Evolutionary conservation across 805 yeast species (phyloP), one percentile per base, ranked within the genome.

Genomic region (Candida stauntonica): DNA sequence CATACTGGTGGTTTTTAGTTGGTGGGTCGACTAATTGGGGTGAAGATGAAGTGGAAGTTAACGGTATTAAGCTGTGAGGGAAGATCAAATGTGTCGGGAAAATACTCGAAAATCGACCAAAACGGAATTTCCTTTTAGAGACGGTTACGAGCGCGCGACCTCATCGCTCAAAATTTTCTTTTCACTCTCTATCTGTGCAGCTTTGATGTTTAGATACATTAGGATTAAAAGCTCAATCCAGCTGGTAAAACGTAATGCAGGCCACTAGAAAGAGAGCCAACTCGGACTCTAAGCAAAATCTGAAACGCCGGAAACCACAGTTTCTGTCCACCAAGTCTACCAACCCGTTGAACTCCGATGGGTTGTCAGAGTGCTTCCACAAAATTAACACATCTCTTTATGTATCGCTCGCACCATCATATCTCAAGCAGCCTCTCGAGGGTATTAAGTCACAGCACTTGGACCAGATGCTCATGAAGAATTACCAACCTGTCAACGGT

Each of bases 361-460:
- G 82, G 0, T 41, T 75, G 13, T 73, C 91, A 2, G 75, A 79
- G 54, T 83, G 95, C 56, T 86, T 86, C 66, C 79, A 76, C 49
- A 67, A 63, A 30, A 73, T 79, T 39, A 67, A 73, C 37, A 65
- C 83, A 2, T 65, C 77, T 13, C 58, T 93, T 59, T 87, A 89
- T 57, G 79, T 88, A 5, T 87, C 96, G 7, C 60, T 93, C 37
- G 96, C 99, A 5, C 99, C 99, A 37, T 68, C 77, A 38, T 85
- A 81, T 62, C 56, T 79, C 27, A 66, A 70, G 29, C 67, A 72
- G 35, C 95, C 96, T 6, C 57, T 81, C 13, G 77, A 76, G 43
- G 99, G 98, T 29, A 72, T 93, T 47, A 77, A 78, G 60, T 72
- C 79, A 20, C 97, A 91, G 64, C 98, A 93, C 64, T 65, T 93